A percentile compares a stretch with the other conserved stretches of the same genome.
phyloP scores from a whole-genome alignment of 352 stramenopile species.

The Pelagophyceae sp. region DNA sequence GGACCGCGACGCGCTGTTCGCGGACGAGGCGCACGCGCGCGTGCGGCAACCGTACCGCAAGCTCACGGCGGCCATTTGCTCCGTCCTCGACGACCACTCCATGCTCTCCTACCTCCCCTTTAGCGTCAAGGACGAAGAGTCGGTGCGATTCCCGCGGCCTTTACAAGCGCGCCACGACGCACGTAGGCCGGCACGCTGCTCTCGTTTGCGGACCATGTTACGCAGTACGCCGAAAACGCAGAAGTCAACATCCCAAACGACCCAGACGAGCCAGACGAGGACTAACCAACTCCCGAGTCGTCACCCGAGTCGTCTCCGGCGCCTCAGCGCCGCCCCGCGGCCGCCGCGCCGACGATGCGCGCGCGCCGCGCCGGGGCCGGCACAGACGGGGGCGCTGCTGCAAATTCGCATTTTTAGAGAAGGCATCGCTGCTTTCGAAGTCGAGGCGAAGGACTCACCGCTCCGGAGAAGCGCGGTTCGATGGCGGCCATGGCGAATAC shows the following conservation, averaged over 20 bases:
- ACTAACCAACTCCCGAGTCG: too few species aligned
- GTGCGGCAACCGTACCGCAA: slow-evolving; percentile 21
- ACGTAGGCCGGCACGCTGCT: neutral
- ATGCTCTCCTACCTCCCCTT: slow-evolving; percentile 95
- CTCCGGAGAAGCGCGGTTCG: too few species aligned
- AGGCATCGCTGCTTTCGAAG: too few species aligned
- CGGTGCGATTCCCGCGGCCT: neutral
- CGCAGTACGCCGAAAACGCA: slow-evolving; percentile 11
- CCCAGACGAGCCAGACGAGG: too few species aligned
- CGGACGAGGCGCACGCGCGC: slow-evolving; percentile 23
- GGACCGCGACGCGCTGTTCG: too few species aligned
- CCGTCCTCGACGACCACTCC: slow-evolving; percentile 80
- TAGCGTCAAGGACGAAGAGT: slow-evolving; percentile 88
- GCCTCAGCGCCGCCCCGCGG: too few species aligned
- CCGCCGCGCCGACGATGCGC: too few species aligned
- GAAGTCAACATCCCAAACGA: slow-evolving; percentile 6
- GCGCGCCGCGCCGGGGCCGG: too few species aligned
- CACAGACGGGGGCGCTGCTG: too few species aligned
- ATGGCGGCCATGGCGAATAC: neutral
- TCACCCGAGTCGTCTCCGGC: too few species aligned
- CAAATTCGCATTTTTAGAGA: too few species aligned
- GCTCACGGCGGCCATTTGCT: slow-evolving; percentile 28
- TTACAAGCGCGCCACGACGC: neutral
- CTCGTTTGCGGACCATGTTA: slow-evolving; percentile 2
- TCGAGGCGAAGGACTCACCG: too few species aligned